These are phyloP conservation scores for Sclerotinia glacialis DNA, from an alignment of 2,329 filamentous ascomycete genomes.

Conservation along the genomic window DNA sequence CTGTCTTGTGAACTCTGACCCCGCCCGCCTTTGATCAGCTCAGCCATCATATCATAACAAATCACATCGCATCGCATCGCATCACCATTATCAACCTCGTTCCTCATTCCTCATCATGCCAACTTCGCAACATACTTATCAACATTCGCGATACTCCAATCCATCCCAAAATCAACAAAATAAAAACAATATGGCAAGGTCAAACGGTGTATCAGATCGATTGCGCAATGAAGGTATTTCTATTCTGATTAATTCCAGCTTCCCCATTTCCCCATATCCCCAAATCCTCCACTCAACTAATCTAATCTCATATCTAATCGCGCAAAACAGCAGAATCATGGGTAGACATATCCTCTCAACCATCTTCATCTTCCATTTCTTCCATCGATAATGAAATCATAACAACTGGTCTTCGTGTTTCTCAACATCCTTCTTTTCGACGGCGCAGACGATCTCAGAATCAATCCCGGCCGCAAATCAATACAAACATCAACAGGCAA, in stretches of 20 bases:
- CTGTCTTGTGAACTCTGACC: neutral
- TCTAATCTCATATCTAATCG: constrained; percentile 16
- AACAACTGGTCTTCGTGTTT: constrained; percentile 79
- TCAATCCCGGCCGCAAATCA: constrained; percentile 21
- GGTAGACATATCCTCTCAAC: constrained; percentile 90
- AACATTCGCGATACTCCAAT: constrained; percentile 13
- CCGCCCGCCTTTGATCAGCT: constrained; percentile 12
- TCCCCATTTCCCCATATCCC: neutral
- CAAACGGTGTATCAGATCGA: constrained; percentile 28
- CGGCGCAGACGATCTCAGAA: constrained; percentile 50
- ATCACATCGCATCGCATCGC: no score
- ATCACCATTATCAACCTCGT: constrained; percentile 13
- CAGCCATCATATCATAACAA: constrained; percentile 12
- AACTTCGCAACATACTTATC: constrained; percentile 20
- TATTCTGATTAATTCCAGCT: neutral
- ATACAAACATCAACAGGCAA: constrained; percentile 43
- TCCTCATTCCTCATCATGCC: constrained; percentile 22
- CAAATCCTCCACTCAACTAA: constrained; percentile 30
- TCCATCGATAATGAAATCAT: constrained; percentile 85
- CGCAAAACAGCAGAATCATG: constrained; percentile 69
- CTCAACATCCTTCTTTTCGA: constrained; percentile 58
- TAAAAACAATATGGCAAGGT: constrained; percentile 24
- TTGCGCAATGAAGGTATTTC: constrained; percentile 36
- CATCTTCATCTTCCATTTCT: constrained; percentile 89
- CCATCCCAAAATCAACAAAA: constrained; percentile 13